These are phyloP conservation scores for Chlorella sp. DNA, from an alignment of 139 green algal genomes.

Conservation along the genomic window DNA sequence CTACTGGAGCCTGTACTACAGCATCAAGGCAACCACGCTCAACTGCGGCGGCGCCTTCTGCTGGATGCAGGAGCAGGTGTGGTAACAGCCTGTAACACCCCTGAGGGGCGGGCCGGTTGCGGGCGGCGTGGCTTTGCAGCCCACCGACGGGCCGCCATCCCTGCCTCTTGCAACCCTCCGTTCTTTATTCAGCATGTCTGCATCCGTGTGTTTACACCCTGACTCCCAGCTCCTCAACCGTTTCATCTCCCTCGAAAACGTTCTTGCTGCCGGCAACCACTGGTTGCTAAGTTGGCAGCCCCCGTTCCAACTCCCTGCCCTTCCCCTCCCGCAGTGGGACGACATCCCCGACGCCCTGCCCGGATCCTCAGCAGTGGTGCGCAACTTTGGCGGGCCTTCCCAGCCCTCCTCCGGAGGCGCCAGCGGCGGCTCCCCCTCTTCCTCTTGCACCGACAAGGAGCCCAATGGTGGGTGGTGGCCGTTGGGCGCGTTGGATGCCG, in stretches of 20 bases:
- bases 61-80: slow-evolving; percentile 7
- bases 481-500: too few relatives aligned
- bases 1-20: slow-evolving; percentile 50
- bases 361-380: slow-evolving; percentile 12
- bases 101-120: too few relatives aligned
- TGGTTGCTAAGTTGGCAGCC: too few relatives aligned
- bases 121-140: too few relatives aligned
- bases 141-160: too few relatives aligned
- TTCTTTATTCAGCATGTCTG: too few relatives aligned
- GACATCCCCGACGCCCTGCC: slow-evolving; percentile 44
- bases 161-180: too few relatives aligned
- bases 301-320: neutral
- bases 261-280: too few relatives aligned
- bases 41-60: slow-evolving; percentile 12
- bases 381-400: too few relatives aligned
- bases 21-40: slow-evolving; percentile 28
- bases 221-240: neutral
- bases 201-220: too few relatives aligned
- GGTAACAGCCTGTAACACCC: too few relatives aligned
- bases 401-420: neutral
- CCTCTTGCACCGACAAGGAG: slow-evolving; percentile 43
- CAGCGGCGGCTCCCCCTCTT: neutral
- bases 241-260: too few relatives aligned
- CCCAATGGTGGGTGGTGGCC: slow-evolving; percentile 41
- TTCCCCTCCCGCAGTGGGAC: neutral